Evolutionary conservation across 1,284 basidiomycete species (phyloP), one percentile per base, ranked within the genome.

Genomic region (Neonothopanus nambi): DNA sequence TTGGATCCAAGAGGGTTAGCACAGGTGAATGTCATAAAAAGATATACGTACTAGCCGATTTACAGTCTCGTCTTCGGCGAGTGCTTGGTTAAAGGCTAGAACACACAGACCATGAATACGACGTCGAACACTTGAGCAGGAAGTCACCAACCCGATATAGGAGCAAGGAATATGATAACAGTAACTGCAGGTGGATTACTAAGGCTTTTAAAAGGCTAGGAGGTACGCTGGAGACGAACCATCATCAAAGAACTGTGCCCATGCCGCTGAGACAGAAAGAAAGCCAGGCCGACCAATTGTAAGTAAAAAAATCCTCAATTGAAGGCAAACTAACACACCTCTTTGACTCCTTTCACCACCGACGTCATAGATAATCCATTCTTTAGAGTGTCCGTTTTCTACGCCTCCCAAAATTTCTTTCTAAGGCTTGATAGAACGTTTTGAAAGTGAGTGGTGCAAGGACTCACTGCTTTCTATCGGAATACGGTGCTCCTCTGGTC

Each of bases 241-340:
- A 63, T 84, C 80, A 53, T 87, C 82, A 57, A 87, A 85, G 63
- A 77, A 86, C 30, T 83, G 81, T 2, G 80, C 80, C 83, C 84
- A 86, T 3, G 78, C 76, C 49, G 80, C 82, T 83, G 48, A 20
- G 47, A 51, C 48, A 23, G 38, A 26, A 51, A 41, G 26, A 20
- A 21, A 18, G 17, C 36, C 12, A 9, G 21, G 28, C 17, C 24
- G 26, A 12, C 24, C n/a, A 5, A n/a, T 28, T 5, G 41, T 41
- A 36, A 13, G 42, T 15, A 36, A 20, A 49, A 36, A 18, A 33
- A 41, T 17, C 26, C 9, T 15, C 20, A 17, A 46, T 37, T 20
- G 15, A 43, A 42, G 37, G 30, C 35, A 51, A 49, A 35, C 12
- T 17, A 33, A 61, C 71, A 51, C 56, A 82, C 81, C 77, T 67